These are phyloP conservation scores for Ceratocystis harringtonii DNA, from an alignment of 2,329 filamentous ascomycete species.

Conservation along the genomic window DNA sequence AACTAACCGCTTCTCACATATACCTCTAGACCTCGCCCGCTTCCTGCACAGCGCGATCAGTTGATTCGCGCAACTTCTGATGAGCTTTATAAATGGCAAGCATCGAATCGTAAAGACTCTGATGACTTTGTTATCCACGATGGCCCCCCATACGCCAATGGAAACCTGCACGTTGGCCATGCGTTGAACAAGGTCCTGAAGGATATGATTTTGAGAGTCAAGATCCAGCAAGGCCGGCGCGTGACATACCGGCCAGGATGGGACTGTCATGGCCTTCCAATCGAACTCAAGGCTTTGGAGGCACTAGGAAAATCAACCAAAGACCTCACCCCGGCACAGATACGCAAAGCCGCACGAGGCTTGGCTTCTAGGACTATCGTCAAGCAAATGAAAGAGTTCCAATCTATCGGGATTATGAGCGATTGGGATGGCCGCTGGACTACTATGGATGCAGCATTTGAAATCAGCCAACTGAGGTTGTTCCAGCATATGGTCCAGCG, in stretches of 20 bases:
- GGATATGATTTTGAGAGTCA: conserved; percentile 73
- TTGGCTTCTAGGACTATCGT: conserved; percentile 55
- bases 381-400: conserved; percentile 59
- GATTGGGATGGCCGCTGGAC: conserved; percentile 66
- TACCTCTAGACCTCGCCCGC: conserved; percentile 34
- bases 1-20: background rate
- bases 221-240: conserved; percentile 58
- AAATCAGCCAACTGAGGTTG: conserved; percentile 57
- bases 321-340: conserved; percentile 36
- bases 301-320: conserved; percentile 23
- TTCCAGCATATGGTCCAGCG: conserved; percentile 62
- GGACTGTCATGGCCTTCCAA: conserved; percentile 95
- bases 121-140: conserved; percentile 73
- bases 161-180: conserved; percentile 78
- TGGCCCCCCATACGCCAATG: conserved; percentile 94
- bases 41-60: conserved; percentile 33
- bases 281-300: conserved; percentile 86
- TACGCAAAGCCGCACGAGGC: conserved; percentile 48
- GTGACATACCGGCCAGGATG: conserved; percentile 82
- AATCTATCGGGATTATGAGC: conserved; percentile 60
- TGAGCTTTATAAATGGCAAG: conserved; percentile 82
- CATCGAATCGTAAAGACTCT: conserved; percentile 36
- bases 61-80: conserved; percentile 70
- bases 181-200: conserved; percentile 95
- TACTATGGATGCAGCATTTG: conserved; percentile 64